Evolutionary conservation across 768 basidiomycete species (phyloP), one percentile per base, ranked within the genome.

Genomic region (Kwoniella pini): DNA sequence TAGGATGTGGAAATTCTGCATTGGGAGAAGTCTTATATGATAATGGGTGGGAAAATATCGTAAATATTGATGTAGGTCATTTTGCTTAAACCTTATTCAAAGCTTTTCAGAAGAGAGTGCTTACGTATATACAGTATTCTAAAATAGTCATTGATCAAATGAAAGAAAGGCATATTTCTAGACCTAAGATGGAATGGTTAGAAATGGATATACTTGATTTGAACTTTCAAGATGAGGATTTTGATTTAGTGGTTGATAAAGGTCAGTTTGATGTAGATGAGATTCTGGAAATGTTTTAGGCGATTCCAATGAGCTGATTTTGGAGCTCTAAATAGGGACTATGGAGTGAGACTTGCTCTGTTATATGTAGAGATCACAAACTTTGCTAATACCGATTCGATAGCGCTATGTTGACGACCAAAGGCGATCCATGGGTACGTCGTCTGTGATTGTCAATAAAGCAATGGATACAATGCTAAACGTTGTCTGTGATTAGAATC

Each of bases 151-250:
- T 80, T 13, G 66, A 74, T 22, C 70, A 77, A 54, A 80, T 80
- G 79, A 60, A 45, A 17, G 66, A 63, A 24, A 67, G 72, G 26
- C 75, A 80, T 51, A 19, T 21, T 4, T 58, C 63, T 21, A 61
- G 76, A 38, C 67, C 67, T 10, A 60, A 65, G 22, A 80, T 80
- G 79, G 52, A 46, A 44, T 80, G 79, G 79, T 60, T 67, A 19
- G 77, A 77, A 61, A 79, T 79, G 79, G 79, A 80, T 57, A 75
- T 79, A 30, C 60, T 78, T 57, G 62, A 75, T 44, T 67, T 80
- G 10, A 54, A 70, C 48, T 77, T 75, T 60, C 63, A 65, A 4
- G 71, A 77, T 17, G 75, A 57, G n/a, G 56, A 63, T 27, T 79
- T 77, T 53, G 79, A 80, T 46, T 59, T 80, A 39, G 72, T 77